Evolutionary conservation across 1,139 yeast genomes (phyloP).

Genomic region (Sugiyamaella sp.): DNA sequence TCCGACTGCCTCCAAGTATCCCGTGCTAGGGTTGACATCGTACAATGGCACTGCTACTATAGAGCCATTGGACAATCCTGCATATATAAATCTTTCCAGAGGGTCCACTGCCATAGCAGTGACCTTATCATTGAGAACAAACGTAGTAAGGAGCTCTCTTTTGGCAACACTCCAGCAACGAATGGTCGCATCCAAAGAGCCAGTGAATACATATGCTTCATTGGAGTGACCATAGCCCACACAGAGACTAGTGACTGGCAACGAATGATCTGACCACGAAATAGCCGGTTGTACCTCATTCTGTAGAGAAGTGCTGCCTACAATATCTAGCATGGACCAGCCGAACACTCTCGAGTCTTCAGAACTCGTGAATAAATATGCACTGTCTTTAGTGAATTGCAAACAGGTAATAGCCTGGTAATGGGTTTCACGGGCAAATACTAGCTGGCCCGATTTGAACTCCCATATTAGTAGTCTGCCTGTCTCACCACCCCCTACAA

Average conservation of each 20-base stretch:
- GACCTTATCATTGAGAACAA: constrained; percentile 63
- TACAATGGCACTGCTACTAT: constrained; percentile 63
- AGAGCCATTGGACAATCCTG: constrained; percentile 67
- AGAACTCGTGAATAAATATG: constrained; percentile 73
- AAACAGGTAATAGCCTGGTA: constrained; percentile 72
- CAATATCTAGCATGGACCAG: constrained; percentile 71
- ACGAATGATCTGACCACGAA: constrained; percentile 72
- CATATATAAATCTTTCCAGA: constrained; percentile 73
- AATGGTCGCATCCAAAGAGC: constrained; percentile 75
- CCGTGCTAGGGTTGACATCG: constrained; percentile 49
- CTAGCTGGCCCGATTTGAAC: constrained; percentile 69
- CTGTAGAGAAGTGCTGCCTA: constrained; percentile 43
- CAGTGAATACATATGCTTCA: constrained; percentile 70
- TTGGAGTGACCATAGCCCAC: constrained; percentile 55
- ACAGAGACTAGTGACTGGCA: constrained; percentile 67
- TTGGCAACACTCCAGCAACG: constrained; percentile 48
- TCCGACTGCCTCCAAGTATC: constrained; percentile 56
- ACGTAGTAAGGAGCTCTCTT: constrained; percentile 60
- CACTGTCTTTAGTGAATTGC: constrained; percentile 64
- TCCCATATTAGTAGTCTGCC: constrained; percentile 91
- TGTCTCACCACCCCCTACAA: constrained; percentile 72
- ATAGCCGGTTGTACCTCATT: constrained; percentile 48
- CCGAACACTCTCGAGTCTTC: constrained; percentile 77
- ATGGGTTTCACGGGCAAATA: constrained; percentile 79
- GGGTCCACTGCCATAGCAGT: constrained; percentile 73